These are phyloP conservation scores for Cubamyces sp. DNA, from an alignment of 768 basidiomycete genomes.

Conservation along the genomic window DNA sequence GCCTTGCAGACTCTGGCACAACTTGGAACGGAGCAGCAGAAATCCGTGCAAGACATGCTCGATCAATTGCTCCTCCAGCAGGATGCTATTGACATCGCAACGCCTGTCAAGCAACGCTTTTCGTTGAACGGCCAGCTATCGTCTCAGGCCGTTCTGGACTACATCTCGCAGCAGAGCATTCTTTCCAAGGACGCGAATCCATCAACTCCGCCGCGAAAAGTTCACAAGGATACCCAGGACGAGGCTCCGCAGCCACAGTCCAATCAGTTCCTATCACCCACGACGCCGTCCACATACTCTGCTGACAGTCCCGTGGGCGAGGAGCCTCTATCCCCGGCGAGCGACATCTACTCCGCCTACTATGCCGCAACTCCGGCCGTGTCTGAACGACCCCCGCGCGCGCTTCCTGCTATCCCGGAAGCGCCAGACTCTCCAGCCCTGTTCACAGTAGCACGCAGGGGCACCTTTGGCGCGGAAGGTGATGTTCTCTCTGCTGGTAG, in stretches of 20 bases:
- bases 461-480: slow-evolving; percentile 16
- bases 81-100: slow-evolving; percentile 22
- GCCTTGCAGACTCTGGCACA: neutral
- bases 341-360: slow-evolving; percentile 22
- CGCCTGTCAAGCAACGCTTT: slow-evolving; percentile 24
- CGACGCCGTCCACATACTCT: slow-evolving; percentile 3
- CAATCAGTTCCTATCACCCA: slow-evolving; percentile 10
- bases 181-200: slow-evolving; percentile 12
- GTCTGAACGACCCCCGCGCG: slow-evolving; percentile 9
- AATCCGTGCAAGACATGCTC: slow-evolving; percentile 22
- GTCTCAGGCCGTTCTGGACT: slow-evolving; percentile 15
- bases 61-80: slow-evolving; percentile 21
- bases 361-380: slow-evolving; percentile 10
- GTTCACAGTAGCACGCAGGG: slow-evolving; percentile 5
- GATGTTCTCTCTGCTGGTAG: slow-evolving; percentile 7
- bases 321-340: slow-evolving; percentile 23
- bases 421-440: slow-evolving; percentile 17
- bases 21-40: slow-evolving; percentile 15
- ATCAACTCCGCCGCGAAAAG: neutral
- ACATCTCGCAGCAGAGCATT: slow-evolving; percentile 19
- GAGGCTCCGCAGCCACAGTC: neutral
- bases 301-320: slow-evolving; percentile 10
- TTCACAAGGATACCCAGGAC: neutral
- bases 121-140: slow-evolving; percentile 20
- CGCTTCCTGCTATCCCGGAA: slow-evolving; percentile 25